phyloP scores from a whole-genome alignment of 2,329 filamentous ascomycete genomes.

The Sclerotiophoma versabilis region DNA sequence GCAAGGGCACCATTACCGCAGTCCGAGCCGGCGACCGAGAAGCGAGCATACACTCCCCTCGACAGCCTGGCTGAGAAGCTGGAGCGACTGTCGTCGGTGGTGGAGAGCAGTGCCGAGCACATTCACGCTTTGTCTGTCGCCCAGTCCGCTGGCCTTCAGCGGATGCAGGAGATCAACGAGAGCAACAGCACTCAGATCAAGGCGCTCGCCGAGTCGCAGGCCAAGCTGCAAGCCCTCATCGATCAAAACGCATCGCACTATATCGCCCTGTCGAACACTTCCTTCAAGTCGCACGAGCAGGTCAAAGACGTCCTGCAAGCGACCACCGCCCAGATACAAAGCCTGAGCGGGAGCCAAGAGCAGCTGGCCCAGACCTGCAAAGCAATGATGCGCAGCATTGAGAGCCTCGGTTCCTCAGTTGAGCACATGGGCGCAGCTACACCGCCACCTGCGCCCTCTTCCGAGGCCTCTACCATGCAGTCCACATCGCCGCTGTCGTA shows the following conservation, averaged over 20 bases:
- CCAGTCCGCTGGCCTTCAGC: constrained; percentile 43
- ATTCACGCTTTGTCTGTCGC: constrained; percentile 45
- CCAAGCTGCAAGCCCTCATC: constrained; percentile 39
- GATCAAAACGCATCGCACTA: constrained; percentile 46
- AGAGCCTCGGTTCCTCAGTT: constrained; percentile 28
- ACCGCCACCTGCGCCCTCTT: constrained; percentile 5
- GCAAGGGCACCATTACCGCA: constrained; percentile 4
- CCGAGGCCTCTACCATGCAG: constrained; percentile 22
- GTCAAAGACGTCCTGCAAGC: constrained; percentile 36
- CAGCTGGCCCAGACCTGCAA: constrained; percentile 40
- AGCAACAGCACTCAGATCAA: constrained; percentile 46
- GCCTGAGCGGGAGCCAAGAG: constrained; percentile 36
- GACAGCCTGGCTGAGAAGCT: constrained; percentile 34
- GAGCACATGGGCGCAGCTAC: constrained; percentile 16
- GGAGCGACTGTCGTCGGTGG: constrained; percentile 35
- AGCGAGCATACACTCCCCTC: constrained; percentile 26
- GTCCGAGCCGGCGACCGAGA: constrained; percentile 11
- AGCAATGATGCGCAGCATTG: constrained; percentile 40
- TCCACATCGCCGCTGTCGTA: constrained; percentile 15
- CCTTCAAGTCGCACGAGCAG: constrained; percentile 40
- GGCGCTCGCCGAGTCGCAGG: constrained; percentile 39
- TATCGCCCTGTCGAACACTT: constrained; percentile 44
- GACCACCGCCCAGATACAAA: constrained; percentile 39
- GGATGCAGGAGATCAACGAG: constrained; percentile 49
- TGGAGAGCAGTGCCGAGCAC: constrained; percentile 41